Percentiles rank a stretch among this genome's conserved stretches.
These are phyloP conservation scores for Monilinia fructicola DNA, from an alignment of 2,329 filamentous ascomycete species.

Conservation along the genomic window DNA sequence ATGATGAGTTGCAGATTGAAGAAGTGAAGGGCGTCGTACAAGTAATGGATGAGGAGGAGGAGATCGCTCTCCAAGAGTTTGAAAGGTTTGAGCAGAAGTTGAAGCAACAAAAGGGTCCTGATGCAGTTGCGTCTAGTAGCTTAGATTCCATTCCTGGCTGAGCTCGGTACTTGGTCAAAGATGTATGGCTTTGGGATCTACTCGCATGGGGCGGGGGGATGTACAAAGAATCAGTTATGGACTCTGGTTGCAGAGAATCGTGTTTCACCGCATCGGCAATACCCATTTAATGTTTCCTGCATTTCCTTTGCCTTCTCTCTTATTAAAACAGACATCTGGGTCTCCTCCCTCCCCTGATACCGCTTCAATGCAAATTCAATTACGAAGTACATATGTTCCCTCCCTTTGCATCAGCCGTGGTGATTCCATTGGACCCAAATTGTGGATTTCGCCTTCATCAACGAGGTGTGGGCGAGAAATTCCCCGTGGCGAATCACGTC, in stretches of 20 bases:
- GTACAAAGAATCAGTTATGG: slow-evolving; percentile 14
- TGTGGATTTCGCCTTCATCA: neutral
- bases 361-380: slow-evolving; percentile 22
- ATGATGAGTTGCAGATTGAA: slow-evolving; percentile 65
- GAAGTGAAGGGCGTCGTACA: slow-evolving; percentile 93
- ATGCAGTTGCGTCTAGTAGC: slow-evolving; percentile 33
- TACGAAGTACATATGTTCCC: slow-evolving; percentile 10
- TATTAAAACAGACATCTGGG: neutral
- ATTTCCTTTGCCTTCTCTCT: slow-evolving; percentile 3
- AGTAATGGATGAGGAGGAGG: slow-evolving; percentile 87
- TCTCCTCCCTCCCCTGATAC: neutral
- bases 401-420: slow-evolving; percentile 2
- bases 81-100: slow-evolving; percentile 91
- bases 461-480: neutral
- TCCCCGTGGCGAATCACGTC: slow-evolving; percentile 7
- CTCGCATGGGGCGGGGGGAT: slow-evolving; percentile 13
- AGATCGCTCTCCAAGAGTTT: slow-evolving; percentile 83
- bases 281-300: slow-evolving; percentile 32
- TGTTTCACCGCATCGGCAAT: slow-evolving; percentile 31
- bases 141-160: slow-evolving; percentile 34
- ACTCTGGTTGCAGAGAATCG: slow-evolving; percentile 12
- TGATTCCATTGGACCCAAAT: slow-evolving; percentile 10
- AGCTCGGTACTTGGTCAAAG: slow-evolving; percentile 17
- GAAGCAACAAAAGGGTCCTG: slow-evolving; percentile 51
- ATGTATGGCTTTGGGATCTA: slow-evolving; percentile 1